phyloP scores from a whole-genome alignment of 2,329 filamentous ascomycete genomes.

The Venturia carpophila region DNA sequence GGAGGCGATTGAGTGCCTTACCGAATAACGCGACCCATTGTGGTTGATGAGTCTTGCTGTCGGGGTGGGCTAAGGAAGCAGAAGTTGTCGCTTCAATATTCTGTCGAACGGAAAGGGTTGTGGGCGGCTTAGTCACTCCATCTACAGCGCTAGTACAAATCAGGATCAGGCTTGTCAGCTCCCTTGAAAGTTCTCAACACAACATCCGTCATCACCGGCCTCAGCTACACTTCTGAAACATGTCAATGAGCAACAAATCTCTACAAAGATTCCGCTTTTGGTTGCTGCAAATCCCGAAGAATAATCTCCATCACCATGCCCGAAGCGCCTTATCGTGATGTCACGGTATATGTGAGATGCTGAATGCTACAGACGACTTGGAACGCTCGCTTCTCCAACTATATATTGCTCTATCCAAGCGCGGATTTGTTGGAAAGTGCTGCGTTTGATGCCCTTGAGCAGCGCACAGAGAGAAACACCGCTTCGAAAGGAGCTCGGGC shows the following conservation, averaged over 20 bases:
- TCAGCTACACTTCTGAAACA: background rate
- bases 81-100: background rate
- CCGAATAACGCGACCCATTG: slow-evolving; percentile 56
- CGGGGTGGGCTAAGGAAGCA: background rate
- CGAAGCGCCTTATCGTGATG: background rate
- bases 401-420: background rate
- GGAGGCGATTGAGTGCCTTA: background rate
- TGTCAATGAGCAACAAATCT: background rate
- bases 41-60: slow-evolving; percentile 1
- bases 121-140: slow-evolving; percentile 2
- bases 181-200: background rate
- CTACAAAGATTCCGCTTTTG: background rate
- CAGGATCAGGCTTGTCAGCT: background rate
- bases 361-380: background rate
- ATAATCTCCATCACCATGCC: background rate
- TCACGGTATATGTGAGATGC: background rate
- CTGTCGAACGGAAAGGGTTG: background rate
- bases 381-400: background rate
- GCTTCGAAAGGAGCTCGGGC: background rate
- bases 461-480: background rate
- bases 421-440: background rate
- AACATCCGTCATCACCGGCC: background rate
- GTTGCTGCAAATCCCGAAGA: background rate
- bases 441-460: background rate
- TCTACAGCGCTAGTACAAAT: background rate